Percentiles rank a stretch among this genome's conserved stretches.
phyloP scores from a whole-genome alignment of 805 yeast species.

The Komagataella pseudopastoris region DNA sequence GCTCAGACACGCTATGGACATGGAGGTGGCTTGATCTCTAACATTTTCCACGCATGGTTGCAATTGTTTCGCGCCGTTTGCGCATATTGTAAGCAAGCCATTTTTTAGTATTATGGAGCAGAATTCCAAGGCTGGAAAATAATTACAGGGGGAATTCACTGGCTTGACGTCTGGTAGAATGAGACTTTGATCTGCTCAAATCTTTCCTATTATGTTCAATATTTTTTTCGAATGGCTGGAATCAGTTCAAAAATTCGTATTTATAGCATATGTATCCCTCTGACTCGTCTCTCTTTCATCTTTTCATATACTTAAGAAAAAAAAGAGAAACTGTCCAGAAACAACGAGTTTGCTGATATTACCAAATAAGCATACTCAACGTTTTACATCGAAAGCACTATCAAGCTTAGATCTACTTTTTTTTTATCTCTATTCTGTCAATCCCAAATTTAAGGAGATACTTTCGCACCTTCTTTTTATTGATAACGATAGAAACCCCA shows the following conservation, averaged over 20 bases:
- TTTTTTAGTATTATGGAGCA: neutral
- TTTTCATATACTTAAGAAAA: neutral
- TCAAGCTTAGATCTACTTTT: neutral
- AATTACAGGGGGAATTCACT: neutral
- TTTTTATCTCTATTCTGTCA: neutral
- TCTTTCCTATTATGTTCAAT: neutral
- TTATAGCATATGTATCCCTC: neutral
- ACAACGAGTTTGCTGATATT: neutral
- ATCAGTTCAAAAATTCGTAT: neutral
- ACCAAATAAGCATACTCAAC: neutral
- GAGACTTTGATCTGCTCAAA: neutral
- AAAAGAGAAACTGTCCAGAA: neutral
- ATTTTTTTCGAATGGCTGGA: neutral
- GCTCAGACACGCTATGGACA: neutral
- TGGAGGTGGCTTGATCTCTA: neutral
- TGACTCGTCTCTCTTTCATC: neutral
- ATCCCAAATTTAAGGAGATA: slow-evolving; percentile 5
- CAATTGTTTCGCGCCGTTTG: neutral
- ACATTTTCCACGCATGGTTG: neutral
- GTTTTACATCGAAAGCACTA: neutral
- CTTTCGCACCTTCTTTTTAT: neutral
- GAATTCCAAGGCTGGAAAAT: neutral
- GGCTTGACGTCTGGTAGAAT: neutral
- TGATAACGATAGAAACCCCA: neutral
- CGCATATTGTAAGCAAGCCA: neutral